Evolutionary conservation across 495 filamentous ascomycete genomes (phyloP).

Genomic region (Lophiostoma macrostomum): DNA sequence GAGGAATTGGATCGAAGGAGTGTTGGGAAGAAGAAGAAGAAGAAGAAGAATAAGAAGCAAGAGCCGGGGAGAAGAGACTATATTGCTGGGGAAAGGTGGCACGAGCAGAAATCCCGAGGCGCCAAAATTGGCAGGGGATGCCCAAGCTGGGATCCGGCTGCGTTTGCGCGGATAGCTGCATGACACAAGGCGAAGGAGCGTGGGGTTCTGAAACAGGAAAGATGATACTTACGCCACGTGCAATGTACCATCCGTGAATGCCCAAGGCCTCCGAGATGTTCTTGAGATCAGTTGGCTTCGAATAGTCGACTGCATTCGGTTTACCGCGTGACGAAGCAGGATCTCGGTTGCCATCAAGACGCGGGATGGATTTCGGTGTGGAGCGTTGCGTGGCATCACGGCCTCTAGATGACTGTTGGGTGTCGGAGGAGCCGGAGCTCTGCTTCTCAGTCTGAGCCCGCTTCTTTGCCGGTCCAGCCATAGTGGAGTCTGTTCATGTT

Average conservation of each 20-base stretch:
- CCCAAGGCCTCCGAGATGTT: constrained; percentile 37
- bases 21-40: neutral
- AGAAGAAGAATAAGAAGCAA: neutral
- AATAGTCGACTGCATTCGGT: constrained; percentile 6
- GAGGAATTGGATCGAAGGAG: neutral
- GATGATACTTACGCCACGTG: constrained; percentile 37
- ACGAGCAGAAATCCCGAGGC: no score
- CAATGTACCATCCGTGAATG: constrained; percentile 32
- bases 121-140: no score
- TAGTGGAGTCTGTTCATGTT: constrained; percentile 25
- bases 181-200: neutral
- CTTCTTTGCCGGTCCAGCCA: constrained; percentile 36
- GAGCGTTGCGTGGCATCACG: constrained; percentile 16
- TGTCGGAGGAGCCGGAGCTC: constrained; percentile 6
- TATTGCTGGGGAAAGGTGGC: no score
- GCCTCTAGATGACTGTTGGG: constrained; percentile 15
- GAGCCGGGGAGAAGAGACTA: no score
- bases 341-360: constrained; percentile 40
- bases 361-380: constrained; percentile 20
- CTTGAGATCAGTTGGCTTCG: constrained; percentile 17
- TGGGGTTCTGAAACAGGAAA: neutral
- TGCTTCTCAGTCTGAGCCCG: constrained; percentile 32
- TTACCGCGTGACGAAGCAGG: neutral
- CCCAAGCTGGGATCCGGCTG: neutral
- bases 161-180: neutral